Percentiles rank a stretch among this genome's conserved stretches.
Conservation (phyloP, 2,329 filamentous ascomycete species). For the Talaromyces islandicus region DNA sequence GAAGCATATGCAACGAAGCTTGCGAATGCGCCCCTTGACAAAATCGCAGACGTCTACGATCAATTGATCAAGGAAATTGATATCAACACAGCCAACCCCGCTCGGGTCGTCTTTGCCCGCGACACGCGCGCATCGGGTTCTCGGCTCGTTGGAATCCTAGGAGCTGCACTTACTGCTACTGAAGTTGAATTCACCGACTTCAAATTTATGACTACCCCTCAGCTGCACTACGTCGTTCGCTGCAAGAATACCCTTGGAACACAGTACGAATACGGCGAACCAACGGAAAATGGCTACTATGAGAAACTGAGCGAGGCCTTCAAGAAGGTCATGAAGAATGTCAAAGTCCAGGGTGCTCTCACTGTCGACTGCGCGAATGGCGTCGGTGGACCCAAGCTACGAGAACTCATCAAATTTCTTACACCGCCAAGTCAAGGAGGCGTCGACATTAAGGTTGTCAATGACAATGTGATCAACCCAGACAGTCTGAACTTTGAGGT, state of each 20-base stretch:
- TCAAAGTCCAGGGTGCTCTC: slow-evolving; percentile 66
- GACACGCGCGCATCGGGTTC: slow-evolving; percentile 92
- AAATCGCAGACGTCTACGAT: slow-evolving; percentile 71
- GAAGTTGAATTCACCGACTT: slow-evolving; percentile 72
- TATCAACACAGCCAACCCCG: slow-evolving; percentile 64
- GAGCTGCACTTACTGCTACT: slow-evolving; percentile 71
- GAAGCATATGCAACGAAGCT: slow-evolving; percentile 81
- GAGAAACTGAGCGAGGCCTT: slow-evolving; percentile 84
- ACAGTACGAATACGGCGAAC: slow-evolving; percentile 77
- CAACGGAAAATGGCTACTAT: slow-evolving; percentile 90
- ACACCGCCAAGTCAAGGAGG: slow-evolving; percentile 60
- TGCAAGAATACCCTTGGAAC: slow-evolving; percentile 91
- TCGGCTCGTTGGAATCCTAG: slow-evolving; percentile 70
- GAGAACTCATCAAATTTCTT: slow-evolving; percentile 77
- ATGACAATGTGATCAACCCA: slow-evolving; percentile 86
- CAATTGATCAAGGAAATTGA: slow-evolving; percentile 68
- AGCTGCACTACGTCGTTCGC: slow-evolving; percentile 92
- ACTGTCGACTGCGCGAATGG: slow-evolving; percentile 95
- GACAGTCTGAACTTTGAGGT: slow-evolving; percentile 85
- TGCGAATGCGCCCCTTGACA: slow-evolving; percentile 74
- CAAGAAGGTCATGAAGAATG: slow-evolving; percentile 71
- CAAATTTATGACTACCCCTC: slow-evolving; percentile 92
- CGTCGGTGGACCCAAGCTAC: slow-evolving; percentile 86
- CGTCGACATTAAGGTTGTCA: slow-evolving; percentile 79
- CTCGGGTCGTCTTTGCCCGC: slow-evolving; percentile 80